Evolutionary conservation across 2,329 filamentous ascomycete genomes (phyloP), one percentile per base, ranked within the genome.

Genomic region (Fonsecaea multimorphosa): DNA sequence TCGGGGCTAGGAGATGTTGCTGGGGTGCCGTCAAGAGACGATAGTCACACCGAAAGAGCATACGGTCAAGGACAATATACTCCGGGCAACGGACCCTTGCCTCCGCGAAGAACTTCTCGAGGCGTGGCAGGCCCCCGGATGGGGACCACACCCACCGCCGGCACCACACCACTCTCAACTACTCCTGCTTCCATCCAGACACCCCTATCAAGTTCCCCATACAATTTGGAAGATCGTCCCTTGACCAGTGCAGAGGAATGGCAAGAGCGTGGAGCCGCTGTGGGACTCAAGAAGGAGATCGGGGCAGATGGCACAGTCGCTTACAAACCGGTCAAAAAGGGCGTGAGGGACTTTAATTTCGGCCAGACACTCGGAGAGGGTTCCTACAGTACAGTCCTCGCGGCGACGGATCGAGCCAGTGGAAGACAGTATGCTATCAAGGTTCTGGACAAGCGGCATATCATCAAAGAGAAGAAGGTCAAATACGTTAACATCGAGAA

Each of bases 401-500:
- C 95, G 59, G 95, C 93, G 40, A 97, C 93, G 3, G 95, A 99
- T 78, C 89, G 94, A 67, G 92, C 97, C 78, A 97, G 92, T 0
- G 82, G 96, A 64, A 96, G 96, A 74, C 94, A 99, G 77, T 98
- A 98, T 75, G 95, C 95, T 29, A 93, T 99, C 80, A 99, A 99
- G 78, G 94, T 99, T 16, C 86, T 99, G 54, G 95, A 99, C 80
- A 99, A 99, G 81, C 88, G 93, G 74, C 95, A 99, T 78, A 99
- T 99, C 75, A 99, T 99, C 83, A 99, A 98, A 79, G 95, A 99
- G 81, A 98, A 97, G 80, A 99, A 99, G 84, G 96, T 99, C 75
- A 99, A 99, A 84, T 99, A 99, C 75, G 95, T 99, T 79, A 99
- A 98, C 79, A 99, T 99, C 73, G 95, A 99, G 79, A 97, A 97